A percentile compares a stretch with the other conserved stretches of the same genome.
phyloP scores from a whole-genome alignment of 352 stramenopile species.

The Pythium dissimile region DNA sequence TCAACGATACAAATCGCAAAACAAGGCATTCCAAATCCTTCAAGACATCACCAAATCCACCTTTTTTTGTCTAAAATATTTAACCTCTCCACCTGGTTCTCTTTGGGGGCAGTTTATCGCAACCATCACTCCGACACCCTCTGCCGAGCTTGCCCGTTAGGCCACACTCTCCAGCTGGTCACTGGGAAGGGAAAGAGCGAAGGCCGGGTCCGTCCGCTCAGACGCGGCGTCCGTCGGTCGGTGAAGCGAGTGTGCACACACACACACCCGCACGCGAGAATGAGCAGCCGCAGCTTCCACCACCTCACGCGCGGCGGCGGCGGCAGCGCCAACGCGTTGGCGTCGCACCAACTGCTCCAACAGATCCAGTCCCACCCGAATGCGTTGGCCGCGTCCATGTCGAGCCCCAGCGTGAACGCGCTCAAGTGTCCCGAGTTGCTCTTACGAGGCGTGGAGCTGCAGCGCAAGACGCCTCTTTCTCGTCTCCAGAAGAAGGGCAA shows the following conservation, averaged over 20 bases:
- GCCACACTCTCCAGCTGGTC: not conserved
- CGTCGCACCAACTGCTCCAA: not conserved
- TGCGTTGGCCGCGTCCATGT: not conserved
- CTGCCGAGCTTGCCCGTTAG: not conserved
- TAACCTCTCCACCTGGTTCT: not conserved
- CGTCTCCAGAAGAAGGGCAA: slow-evolving; percentile 36
- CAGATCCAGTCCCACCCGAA: too few relatives aligned
- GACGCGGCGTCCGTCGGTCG: not conserved
- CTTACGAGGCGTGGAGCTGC: slow-evolving; percentile 25
- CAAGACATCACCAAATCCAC: too few relatives aligned
- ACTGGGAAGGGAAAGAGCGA: not conserved
- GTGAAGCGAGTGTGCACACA: not conserved
- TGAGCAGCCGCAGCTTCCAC: not conserved
- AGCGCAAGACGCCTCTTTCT: slow-evolving; percentile 9
- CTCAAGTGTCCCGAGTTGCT: slow-evolving; percentile 37
- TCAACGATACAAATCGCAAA: not conserved
- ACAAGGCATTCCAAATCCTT: too few relatives aligned
- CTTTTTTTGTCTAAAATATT: not conserved
- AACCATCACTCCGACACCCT: not conserved
- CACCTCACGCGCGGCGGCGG: not conserved
- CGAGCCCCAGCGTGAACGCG: slow-evolving; percentile 3
- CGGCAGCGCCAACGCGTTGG: not conserved
- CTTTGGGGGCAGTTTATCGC: not conserved
- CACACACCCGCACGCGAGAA: not conserved
- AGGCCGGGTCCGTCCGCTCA: too few relatives aligned